phyloP scores from a whole-genome alignment of 257 asterid species.

The Voacanga thouarsii region DNA sequence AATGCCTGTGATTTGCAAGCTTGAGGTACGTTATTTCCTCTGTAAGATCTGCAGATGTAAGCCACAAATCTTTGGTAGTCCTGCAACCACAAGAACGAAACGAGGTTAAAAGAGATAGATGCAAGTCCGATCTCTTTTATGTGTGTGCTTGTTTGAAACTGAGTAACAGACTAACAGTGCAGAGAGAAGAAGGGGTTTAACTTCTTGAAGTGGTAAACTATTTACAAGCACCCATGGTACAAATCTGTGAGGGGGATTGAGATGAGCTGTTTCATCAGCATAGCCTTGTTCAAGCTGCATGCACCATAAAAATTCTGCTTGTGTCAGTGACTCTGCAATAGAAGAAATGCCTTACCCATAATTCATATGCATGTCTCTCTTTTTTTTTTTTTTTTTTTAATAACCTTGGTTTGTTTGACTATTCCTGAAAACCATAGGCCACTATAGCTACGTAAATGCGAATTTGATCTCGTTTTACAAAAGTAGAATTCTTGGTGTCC shows the following conservation, averaged over 20 bases:
- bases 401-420: too few relatives aligned
- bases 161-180: not conserved
- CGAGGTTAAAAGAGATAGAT: not conserved
- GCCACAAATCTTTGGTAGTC: constrained; percentile 60
- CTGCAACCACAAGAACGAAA: constrained; percentile 35
- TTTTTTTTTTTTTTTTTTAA: too few relatives aligned
- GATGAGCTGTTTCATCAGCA: constrained; percentile 66
- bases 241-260: constrained; percentile 69
- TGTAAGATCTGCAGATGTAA: constrained; percentile 67
- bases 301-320: not conserved
- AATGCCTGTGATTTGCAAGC: constrained; percentile 45
- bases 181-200: constrained; percentile 17
- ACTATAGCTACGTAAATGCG: too few relatives aligned
- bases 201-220: constrained; percentile 65
- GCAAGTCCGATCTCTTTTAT: not conserved
- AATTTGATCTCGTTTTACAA: too few relatives aligned
- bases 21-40: constrained; percentile 42
- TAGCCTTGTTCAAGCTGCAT: constrained; percentile 64
- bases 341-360: too few relatives aligned
- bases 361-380: not conserved
- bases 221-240: constrained; percentile 94
- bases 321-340: not conserved
- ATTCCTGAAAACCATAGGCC: too few relatives aligned
- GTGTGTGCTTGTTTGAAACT: not conserved
- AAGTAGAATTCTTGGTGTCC: too few relatives aligned